Evolutionary conservation across 805 yeast genomes (phyloP).

Genomic region (Starmerella floricola): DNA sequence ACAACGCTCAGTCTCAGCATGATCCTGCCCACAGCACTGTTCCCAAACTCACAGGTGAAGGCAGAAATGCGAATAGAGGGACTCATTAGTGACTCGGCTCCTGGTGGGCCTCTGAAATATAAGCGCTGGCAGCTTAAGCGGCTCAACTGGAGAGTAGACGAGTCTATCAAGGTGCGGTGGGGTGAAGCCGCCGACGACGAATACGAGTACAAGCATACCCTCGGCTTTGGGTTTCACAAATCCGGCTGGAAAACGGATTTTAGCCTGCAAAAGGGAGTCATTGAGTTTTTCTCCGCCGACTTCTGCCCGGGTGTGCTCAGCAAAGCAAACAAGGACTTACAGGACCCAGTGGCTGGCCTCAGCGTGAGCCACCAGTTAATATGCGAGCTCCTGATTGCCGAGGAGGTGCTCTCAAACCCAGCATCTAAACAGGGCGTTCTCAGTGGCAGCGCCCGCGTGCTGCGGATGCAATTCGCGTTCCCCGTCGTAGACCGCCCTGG

Average conservation of each 20-base stretch:
- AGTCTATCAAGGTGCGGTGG: slow-evolving; percentile 34
- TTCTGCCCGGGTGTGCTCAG: slow-evolving; percentile 23
- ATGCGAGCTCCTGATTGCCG: slow-evolving; percentile 88
- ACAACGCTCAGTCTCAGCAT: slow-evolving; percentile 82
- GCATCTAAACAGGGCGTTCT: slow-evolving; percentile 28
- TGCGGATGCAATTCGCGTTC: slow-evolving; percentile 89
- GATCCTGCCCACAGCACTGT: slow-evolving; percentile 74
- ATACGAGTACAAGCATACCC: slow-evolving; percentile 56
- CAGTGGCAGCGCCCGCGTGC: slow-evolving; percentile 89
- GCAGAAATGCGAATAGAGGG: slow-evolving; percentile 69
- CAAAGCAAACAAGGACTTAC: slow-evolving; percentile 36
- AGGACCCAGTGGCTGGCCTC: slow-evolving; percentile 70
- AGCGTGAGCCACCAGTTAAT: slow-evolving; percentile 63
- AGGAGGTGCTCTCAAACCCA: slow-evolving; percentile 39
- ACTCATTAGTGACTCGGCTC: slow-evolving; percentile 28
- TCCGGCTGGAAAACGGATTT: slow-evolving; percentile 95
- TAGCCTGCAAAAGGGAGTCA: slow-evolving; percentile 51
- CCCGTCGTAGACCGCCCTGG: slow-evolving; percentile 82
- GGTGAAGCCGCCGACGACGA: slow-evolving; percentile 14
- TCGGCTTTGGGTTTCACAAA: slow-evolving; percentile 70
- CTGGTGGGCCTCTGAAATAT: slow-evolving; percentile 6
- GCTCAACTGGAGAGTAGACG: slow-evolving; percentile 80
- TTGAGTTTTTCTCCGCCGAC: slow-evolving; percentile 42
- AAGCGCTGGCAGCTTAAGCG: slow-evolving; percentile 89
- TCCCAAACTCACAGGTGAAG: slow-evolving; percentile 77